Conservation (phyloP, 2,329 filamentous ascomycete species). For the Cladosporium sphaerospermum region DNA sequence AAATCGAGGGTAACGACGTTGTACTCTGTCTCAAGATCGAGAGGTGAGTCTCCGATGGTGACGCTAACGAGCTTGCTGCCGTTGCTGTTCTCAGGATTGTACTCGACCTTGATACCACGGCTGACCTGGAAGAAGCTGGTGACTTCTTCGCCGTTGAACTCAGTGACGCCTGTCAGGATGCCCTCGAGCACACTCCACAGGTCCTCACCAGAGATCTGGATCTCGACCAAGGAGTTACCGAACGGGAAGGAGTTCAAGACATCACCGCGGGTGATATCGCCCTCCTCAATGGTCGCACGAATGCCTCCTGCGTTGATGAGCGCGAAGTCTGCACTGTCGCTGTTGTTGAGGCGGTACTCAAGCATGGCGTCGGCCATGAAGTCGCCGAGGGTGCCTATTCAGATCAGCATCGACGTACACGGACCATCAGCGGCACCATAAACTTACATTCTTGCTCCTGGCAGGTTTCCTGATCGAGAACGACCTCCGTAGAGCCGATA, state of each 20-base stretch:
- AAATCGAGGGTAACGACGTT: slow-evolving; percentile 59
- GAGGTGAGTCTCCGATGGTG: slow-evolving; percentile 42
- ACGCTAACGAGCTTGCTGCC: slow-evolving; percentile 50
- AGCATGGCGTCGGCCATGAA: slow-evolving; percentile 51
- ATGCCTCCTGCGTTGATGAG: slow-evolving; percentile 60
- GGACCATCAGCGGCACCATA: neutral
- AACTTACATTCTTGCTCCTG: slow-evolving; percentile 49
- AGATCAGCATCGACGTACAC: neutral
- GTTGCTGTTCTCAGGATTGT: slow-evolving; percentile 47
- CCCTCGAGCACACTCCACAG: slow-evolving; percentile 56
- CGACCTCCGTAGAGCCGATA: slow-evolving; percentile 50
- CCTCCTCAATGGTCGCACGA: slow-evolving; percentile 56
- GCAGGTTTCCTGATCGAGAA: slow-evolving; percentile 55
- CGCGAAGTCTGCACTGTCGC: slow-evolving; percentile 47
- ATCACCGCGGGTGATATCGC: slow-evolving; percentile 57
- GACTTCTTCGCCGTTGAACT: slow-evolving; percentile 48
- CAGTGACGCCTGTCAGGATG: slow-evolving; percentile 49
- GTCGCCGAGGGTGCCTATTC: slow-evolving; percentile 29
- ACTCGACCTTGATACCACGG: slow-evolving; percentile 50
- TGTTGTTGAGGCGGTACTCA: slow-evolving; percentile 50
- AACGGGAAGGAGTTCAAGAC: slow-evolving; percentile 62
- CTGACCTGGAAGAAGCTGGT: slow-evolving; percentile 58
- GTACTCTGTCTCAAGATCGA: slow-evolving; percentile 47
- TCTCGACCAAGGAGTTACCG: slow-evolving; percentile 57
- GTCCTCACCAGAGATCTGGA: slow-evolving; percentile 47